Percentiles rank a stretch among this genome's conserved stretches.
Conservation (phyloP, 306 rosid genomes). For the Prunus mume region DNA sequence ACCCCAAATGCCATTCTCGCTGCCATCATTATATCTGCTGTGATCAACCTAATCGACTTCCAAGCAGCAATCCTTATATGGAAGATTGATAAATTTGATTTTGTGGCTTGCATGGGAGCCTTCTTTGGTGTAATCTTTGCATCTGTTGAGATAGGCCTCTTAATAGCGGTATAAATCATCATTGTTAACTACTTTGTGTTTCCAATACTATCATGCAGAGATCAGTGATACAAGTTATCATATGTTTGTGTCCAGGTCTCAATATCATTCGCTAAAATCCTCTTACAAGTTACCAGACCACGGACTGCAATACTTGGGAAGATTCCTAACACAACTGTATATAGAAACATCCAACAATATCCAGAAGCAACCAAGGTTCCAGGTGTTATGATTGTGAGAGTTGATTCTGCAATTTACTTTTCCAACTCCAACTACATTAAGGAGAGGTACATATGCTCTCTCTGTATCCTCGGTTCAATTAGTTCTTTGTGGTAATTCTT, state of each 20-base stretch:
- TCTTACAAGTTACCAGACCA: conserved; percentile 92
- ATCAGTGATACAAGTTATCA: conserved; percentile 14
- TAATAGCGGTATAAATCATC: conserved; percentile 66
- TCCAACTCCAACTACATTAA: conserved; percentile 89
- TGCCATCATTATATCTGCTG: conserved; percentile 89
- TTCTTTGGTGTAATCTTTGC: conserved; percentile 82
- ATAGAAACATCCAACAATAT: conserved; percentile 84
- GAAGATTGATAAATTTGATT: conserved; percentile 91
- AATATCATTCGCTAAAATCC: conserved; percentile 91
- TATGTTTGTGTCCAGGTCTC: conserved; percentile 45
- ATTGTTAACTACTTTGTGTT: conserved; percentile 17
- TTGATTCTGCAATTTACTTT: conserved; percentile 91
- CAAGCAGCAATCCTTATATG: conserved; percentile 81
- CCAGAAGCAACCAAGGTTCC: conserved; percentile 80
- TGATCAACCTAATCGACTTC: conserved; percentile 73
- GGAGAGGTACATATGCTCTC: conserved; percentile 63
- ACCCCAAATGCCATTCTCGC: conserved; percentile 92
- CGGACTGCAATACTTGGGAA: conserved; percentile 84
- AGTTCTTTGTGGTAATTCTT: background rate
- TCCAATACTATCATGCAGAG: conserved; percentile 18
- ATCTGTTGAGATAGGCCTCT: conserved; percentile 82
- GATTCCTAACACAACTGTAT: conserved; percentile 78
- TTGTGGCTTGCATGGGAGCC: conserved; percentile 95
- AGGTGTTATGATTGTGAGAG: conserved; percentile 78
- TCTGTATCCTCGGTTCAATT: conserved; percentile 5